These are phyloP conservation scores for Rhododendron vialii DNA, from an alignment of 148 eudicot genomes.

Conservation along the genomic window DNA sequence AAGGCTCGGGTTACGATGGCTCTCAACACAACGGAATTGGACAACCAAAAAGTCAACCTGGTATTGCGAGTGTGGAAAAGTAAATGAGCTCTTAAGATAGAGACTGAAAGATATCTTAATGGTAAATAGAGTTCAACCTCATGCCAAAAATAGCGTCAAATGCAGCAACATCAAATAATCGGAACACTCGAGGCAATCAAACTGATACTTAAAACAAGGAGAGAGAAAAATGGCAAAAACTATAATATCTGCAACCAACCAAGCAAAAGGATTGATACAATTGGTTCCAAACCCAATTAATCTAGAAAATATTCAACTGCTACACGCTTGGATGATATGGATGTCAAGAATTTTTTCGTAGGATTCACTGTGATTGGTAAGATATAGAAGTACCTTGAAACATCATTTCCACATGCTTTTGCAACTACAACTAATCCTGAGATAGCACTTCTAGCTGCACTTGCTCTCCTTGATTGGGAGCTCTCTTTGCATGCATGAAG, in stretches of 20 bases:
- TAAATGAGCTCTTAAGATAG: slow-evolving; percentile 1
- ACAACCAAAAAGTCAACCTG: slow-evolving; percentile 89
- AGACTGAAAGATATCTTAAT: not conserved
- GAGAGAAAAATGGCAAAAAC: not conserved
- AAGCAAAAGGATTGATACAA: not conserved
- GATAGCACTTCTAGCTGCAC: slow-evolving; percentile 66
- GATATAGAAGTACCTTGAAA: slow-evolving; percentile 57
- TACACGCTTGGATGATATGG: not conserved
- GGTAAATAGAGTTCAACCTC: not conserved
- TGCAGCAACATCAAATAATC: not conserved
- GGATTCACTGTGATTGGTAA: not conserved
- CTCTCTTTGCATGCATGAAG: slow-evolving; percentile 59
- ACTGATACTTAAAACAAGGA: not conserved
- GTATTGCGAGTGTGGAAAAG: slow-evolving; percentile 1
- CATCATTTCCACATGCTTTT: slow-evolving; percentile 98
- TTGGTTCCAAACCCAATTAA: not conserved
- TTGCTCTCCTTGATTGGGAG: slow-evolving; percentile 43
- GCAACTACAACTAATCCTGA: slow-evolving; percentile 84
- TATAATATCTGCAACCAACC: slow-evolving; percentile 1
- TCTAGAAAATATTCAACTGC: not conserved
- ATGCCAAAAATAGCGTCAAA: slow-evolving; percentile 2
- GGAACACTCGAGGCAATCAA: not conserved
- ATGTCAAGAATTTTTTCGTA: not conserved
- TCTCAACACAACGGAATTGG: slow-evolving; percentile 65
- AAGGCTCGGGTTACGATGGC: slow-evolving; percentile 51